Evolutionary conservation across 2,329 filamentous ascomycete genomes (phyloP).

Genomic region (Rhinocladiella mackenziei): DNA sequence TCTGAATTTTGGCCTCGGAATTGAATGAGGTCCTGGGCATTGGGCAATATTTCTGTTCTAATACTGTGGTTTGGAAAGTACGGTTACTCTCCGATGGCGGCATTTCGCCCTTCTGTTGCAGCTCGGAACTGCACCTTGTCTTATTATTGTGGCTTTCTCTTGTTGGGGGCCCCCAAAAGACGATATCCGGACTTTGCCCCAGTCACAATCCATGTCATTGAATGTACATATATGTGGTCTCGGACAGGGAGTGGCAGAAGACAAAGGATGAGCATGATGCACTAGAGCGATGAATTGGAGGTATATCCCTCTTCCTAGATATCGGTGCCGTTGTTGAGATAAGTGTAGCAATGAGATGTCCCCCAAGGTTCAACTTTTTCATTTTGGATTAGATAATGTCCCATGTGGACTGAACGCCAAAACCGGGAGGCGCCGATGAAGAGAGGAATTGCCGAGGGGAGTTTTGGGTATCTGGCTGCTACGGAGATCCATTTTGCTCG

Average conservation of each 20-base stretch:
- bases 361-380: too few species aligned
- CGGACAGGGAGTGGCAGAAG: slow-evolving; percentile 3
- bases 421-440: too few species aligned
- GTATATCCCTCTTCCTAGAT: neutral
- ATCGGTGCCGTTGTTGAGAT: slow-evolving; percentile 11
- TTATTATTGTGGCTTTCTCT: slow-evolving; percentile 15
- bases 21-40: slow-evolving; percentile 12
- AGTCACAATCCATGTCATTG: slow-evolving; percentile 13
- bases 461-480: too few species aligned
- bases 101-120: slow-evolving; percentile 14
- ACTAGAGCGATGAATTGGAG: neutral
- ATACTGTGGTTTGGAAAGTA: slow-evolving; percentile 12
- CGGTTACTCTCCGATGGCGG: slow-evolving; percentile 2
- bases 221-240: slow-evolving; percentile 18
- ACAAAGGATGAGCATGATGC: slow-evolving; percentile 5
- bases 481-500: too few species aligned
- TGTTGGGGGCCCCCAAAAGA: slow-evolving; percentile 8
- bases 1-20: slow-evolving; percentile 11
- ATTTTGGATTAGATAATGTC: too few species aligned
- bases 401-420: too few species aligned
- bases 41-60: slow-evolving; percentile 17
- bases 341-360: slow-evolving; percentile 1
- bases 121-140: slow-evolving; percentile 19
- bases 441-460: too few species aligned
- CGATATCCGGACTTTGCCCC: slow-evolving; percentile 12